Percentiles rank a stretch among this genome's conserved stretches.
phyloP scores from a whole-genome alignment of 2,329 filamentous ascomycete genomes.

The Aspergillus transmontanensis region DNA sequence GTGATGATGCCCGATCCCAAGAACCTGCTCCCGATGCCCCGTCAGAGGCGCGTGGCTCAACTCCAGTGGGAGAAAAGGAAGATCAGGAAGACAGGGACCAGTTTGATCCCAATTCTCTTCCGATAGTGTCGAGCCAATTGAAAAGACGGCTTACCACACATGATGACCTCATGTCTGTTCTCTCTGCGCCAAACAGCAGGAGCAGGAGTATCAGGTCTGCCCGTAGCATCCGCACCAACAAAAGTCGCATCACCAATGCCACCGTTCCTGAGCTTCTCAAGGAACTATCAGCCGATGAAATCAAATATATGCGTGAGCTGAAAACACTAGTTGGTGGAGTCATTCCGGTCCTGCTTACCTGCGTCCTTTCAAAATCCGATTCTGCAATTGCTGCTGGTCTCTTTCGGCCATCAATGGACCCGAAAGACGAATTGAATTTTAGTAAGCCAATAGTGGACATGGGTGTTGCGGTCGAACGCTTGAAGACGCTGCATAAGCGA shows the following conservation, averaged over 20 bases:
- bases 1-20: conserved; percentile 22
- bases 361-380: conserved; percentile 74
- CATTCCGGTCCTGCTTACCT: conserved; percentile 85
- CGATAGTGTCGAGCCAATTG: conserved; percentile 53
- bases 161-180: conserved; percentile 88
- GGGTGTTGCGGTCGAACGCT: conserved; percentile 83
- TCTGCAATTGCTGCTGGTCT: conserved; percentile 66
- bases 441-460: conserved; percentile 91
- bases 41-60: conserved; percentile 27
- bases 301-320: conserved; percentile 85
- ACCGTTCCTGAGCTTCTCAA: conserved; percentile 75
- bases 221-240: conserved; percentile 74
- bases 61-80: conserved; percentile 19
- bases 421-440: conserved; percentile 62
- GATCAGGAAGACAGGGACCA: conserved; percentile 50
- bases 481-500: conserved; percentile 77
- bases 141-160: conserved; percentile 85
- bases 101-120: conserved; percentile 45
- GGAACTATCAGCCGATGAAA: conserved; percentile 81
- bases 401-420: conserved; percentile 61
- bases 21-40: conserved; percentile 19
- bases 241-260: conserved; percentile 66
- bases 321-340: conserved; percentile 94
- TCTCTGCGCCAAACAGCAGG: conserved; percentile 68
- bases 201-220: conserved; percentile 73